Base-by-base conservation (phyloP, 768 basidiomycete genomes). In the Boletus fagicola region DNA sequence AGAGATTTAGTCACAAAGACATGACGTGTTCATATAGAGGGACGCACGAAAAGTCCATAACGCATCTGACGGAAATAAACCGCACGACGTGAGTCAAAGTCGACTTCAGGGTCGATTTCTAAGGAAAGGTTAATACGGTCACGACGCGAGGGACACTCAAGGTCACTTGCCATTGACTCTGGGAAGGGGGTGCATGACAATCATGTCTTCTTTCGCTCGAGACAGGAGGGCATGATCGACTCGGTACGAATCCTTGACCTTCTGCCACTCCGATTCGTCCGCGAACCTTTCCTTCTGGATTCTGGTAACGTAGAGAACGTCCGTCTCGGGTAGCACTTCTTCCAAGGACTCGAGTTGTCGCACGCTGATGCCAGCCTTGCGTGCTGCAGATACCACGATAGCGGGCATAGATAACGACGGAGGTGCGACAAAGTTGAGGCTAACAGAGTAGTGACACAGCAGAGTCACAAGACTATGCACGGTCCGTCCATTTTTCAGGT, bases 51-150 rank as follows among this genome's bases (percentile, higher is more conserved):
- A 60, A 98, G 88, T 46, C 96, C 96, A 69, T 97, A 96, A 55
- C 94, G 86, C 95, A 97, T 98, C 69, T 98, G 95, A 39, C 96
- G 86, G 88, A 98, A 98, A 76, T 98, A 98, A 22, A 92, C 94
- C 3, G 95, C 95, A 12, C 95, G 83, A 30, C 91, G 84, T 8
- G 85, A 90, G 72, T 98, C 96, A 64, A 95, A 98, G 74, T 99
- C 97, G 45, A 99, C 95, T 71, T 96, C 95, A 3, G 94, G 92
- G 70, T 98, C 96, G 65, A 99, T 98, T 88, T 99, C 97, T 94
- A 63, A 4, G n/a, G 26, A 16, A 18, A 38, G 56, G 12, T 57
- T 69, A 54, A 66, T 55, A 57, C 40, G 31, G 24, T 31, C 18
- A 39, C 9, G 11, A n/a, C 26, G 16, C n/a, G 54, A 26, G 54